Evolutionary conservation across 2,329 filamentous ascomycete genomes (phyloP), one percentile per base, ranked within the genome.

Genomic region (Aspergillus puulaauensis): DNA sequence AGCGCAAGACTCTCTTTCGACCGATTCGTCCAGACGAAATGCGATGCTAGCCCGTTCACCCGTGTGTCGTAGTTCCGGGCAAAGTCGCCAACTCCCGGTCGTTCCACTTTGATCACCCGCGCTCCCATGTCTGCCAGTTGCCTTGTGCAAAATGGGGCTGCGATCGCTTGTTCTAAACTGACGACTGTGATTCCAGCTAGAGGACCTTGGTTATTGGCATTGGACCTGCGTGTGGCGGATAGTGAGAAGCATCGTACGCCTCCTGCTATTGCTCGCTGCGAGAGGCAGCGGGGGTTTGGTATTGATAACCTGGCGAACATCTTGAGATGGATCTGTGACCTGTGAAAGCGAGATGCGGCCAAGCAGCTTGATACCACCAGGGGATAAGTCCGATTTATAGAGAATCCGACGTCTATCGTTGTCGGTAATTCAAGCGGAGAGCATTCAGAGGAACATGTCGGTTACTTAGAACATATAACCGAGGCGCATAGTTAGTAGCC

Each of bases 1-100:
- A 83, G 72, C 0, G 79, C 80, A 8, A 83, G 67, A 48, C 79
- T 82, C 64, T 84, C 80, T 53, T 83, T 84, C 6, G 80, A 81
- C 21, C 82, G 75, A 59, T 83, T 84, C 0, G 78, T 73, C 81
- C 82, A 83, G n/a, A 83, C 75, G 56, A 84, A 84, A 62, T 84
- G 81, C 0, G 82, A 83, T 0, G 79, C 72, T 14, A 82, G 68
- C 0, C 81, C 81, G 7, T 77, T 73, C 2, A 83, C 80, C 8
- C 81, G 76, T 0, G 69, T 75, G 63, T 84, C 82, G 60, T 83
- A 83, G 12, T 75, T 68, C 1, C 81, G 77, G 0, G 82, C 81
- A 63, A 84, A 84, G 63, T 84, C 82, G 1, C 82, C 82, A 0
- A 76, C 76, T 0, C 70, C 75, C 0, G 80, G 82, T 1, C 82